phyloP scores from a whole-genome alignment of 345 rosid species.

The Camelina hispida region DNA sequence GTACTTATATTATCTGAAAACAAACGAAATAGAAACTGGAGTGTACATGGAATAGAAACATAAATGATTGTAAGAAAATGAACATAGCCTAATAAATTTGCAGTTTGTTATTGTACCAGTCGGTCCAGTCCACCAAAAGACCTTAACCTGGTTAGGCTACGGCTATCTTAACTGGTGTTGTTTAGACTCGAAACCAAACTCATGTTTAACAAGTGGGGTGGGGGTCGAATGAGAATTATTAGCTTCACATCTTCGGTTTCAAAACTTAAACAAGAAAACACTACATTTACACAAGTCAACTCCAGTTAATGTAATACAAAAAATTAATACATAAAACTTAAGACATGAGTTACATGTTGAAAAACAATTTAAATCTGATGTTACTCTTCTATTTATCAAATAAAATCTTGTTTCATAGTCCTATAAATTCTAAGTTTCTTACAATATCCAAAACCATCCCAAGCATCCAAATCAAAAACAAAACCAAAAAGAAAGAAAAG shows the following conservation, averaged over 20 bases:
- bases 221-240: not conserved
- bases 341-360: constrained; percentile 6
- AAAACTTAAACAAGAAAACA: constrained; percentile 1
- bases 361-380: not conserved
- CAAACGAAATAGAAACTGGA: not conserved
- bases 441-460: constrained; percentile 1
- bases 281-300: constrained; percentile 1
- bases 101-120: too few species aligned
- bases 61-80: not conserved
- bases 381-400: not conserved
- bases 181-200: not conserved
- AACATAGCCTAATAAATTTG: not conserved
- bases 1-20: too few species aligned
- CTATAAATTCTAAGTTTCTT: constrained; percentile 11
- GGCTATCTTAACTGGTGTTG: not conserved
- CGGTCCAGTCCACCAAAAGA: too few species aligned
- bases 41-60: not conserved
- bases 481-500: not conserved
- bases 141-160: too few species aligned
- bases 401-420: not conserved
- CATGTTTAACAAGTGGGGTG: not conserved
- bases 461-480: constrained; percentile 9
- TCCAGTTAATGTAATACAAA: not conserved
- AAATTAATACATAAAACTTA: not conserved
- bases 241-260: constrained; percentile 3